Evolutionary conservation across 2,329 filamentous ascomycete species (phyloP).

Genomic region (Botryotinia convoluta): DNA sequence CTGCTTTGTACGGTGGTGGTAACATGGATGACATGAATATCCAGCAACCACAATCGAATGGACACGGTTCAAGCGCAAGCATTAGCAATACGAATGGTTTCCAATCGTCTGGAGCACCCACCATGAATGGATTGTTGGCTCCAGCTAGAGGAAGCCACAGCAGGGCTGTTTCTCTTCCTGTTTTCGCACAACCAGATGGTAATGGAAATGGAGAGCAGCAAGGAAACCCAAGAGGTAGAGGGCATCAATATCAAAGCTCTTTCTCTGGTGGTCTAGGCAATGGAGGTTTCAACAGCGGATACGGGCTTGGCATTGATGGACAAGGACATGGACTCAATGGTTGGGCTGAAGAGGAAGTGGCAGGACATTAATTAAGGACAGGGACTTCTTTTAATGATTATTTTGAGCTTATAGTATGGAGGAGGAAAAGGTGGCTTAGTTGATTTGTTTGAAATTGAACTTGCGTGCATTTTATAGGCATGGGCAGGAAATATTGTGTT

Average conservation of each 20-base stretch:
- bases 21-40: constrained; percentile 58
- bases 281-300: constrained; percentile 42
- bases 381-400: not conserved
- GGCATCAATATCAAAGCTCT: constrained; percentile 65
- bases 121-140: constrained; percentile 73
- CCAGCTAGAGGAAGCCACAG: constrained; percentile 63
- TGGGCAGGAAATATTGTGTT: constrained; percentile 17
- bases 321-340: constrained; percentile 57
- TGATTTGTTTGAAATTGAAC: constrained; percentile 12
- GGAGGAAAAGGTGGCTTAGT: constrained; percentile 4
- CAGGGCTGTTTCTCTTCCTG: constrained; percentile 82
- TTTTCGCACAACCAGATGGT: constrained; percentile 55
- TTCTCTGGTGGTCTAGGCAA: constrained; percentile 42
- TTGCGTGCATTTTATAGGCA: constrained; percentile 10
- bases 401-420: constrained; percentile 1
- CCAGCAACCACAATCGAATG: constrained; percentile 59
- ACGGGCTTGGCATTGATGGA: constrained; percentile 61
- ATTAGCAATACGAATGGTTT: constrained; percentile 59
- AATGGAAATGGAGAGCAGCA: constrained; percentile 42
- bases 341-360: constrained; percentile 59
- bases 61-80: constrained; percentile 59
- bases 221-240: constrained; percentile 44
- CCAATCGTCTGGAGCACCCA: constrained; percentile 51
- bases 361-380: constrained; percentile 29
- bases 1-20: constrained; percentile 72